Evolutionary conservation across 2,329 filamentous ascomycete genomes (phyloP).

Genomic region (Alternaria alternata): DNA sequence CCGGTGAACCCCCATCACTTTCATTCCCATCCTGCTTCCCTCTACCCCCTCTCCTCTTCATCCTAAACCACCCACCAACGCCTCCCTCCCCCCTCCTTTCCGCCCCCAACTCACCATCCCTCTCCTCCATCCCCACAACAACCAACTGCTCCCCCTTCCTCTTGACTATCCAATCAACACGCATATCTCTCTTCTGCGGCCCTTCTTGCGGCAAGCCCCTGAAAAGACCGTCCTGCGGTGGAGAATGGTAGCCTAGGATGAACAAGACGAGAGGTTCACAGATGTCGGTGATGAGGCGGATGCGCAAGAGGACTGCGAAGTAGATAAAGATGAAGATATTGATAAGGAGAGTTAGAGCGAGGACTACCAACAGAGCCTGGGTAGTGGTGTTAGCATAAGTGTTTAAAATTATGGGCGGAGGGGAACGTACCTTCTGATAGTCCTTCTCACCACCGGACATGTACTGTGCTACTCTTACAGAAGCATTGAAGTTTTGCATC

Average conservation of each 20-base stretch:
- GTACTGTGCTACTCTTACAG: conserved; percentile 17
- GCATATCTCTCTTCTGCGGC: conserved; percentile 5
- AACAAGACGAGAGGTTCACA: conserved; percentile 18
- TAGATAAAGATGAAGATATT: conserved; percentile 17
- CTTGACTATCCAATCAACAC: conserved; percentile 7
- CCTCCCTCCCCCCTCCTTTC: neutral
- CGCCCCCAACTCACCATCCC: neutral
- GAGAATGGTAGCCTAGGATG: conserved; percentile 13
- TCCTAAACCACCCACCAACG: conserved; percentile 1
- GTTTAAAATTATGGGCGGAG: neutral
- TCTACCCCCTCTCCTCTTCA: neutral
- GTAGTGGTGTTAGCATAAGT: neutral
- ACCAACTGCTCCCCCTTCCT: conserved; percentile 4
- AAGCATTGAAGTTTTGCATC: conserved; percentile 12
- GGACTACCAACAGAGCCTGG: conserved; percentile 6
- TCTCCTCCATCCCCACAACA: conserved; percentile 4
- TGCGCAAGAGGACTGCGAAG: conserved; percentile 5
- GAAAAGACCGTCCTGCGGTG: neutral
- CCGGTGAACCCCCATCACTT: too few species aligned
- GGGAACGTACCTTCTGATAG: conserved; percentile 8
- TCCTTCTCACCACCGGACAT: conserved; percentile 17
- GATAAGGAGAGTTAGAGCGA: conserved; percentile 3
- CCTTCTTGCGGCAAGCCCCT: conserved; percentile 6
- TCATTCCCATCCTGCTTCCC: too few species aligned
- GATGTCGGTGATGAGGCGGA: conserved; percentile 14